phyloP scores from a whole-genome alignment of 2,329 filamentous ascomycete species.

The Metarhizium rileyi region DNA sequence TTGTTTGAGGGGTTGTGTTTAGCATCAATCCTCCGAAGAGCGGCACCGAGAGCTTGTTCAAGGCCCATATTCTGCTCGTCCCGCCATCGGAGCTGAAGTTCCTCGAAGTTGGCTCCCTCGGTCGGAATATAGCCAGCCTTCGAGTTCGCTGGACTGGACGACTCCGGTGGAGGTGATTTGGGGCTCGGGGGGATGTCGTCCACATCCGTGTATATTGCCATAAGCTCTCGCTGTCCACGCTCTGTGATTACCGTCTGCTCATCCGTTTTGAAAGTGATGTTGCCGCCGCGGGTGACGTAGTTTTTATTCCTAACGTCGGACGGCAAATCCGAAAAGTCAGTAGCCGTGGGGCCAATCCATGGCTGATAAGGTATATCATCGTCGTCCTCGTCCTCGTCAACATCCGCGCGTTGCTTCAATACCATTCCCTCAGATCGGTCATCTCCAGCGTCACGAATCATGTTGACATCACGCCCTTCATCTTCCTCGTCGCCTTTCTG shows the following conservation, averaged over 20 bases:
- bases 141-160: slow-evolving; percentile 11
- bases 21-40: slow-evolving; percentile 32
- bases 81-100: slow-evolving; percentile 39
- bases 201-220: slow-evolving; percentile 47
- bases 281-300: slow-evolving; percentile 45
- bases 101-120: slow-evolving; percentile 32
- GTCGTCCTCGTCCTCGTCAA: slow-evolving; percentile 48
- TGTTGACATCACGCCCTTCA: slow-evolving; percentile 54
- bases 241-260: slow-evolving; percentile 47
- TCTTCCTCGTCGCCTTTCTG: slow-evolving; percentile 65
- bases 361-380: slow-evolving; percentile 43
- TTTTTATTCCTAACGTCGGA: slow-evolving; percentile 36
- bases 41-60: slow-evolving; percentile 31
- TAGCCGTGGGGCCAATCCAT: slow-evolving; percentile 38
- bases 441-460: slow-evolving; percentile 63
- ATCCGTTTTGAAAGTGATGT: slow-evolving; percentile 38
- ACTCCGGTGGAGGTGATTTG: slow-evolving; percentile 38
- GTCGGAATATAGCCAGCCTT: slow-evolving; percentile 28
- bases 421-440: slow-evolving; percentile 66
- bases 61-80: slow-evolving; percentile 37
- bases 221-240: slow-evolving; percentile 49
- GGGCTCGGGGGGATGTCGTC: slow-evolving; percentile 47
- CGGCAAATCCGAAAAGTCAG: slow-evolving; percentile 38
- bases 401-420: slow-evolving; percentile 42
- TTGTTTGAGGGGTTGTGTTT: slow-evolving; percentile 26